Percentiles rank a stretch among this genome's conserved stretches.
These are phyloP conservation scores for Setaria viridis DNA, from an alignment of 202 grass and related monocot species.

Conservation along the genomic window DNA sequence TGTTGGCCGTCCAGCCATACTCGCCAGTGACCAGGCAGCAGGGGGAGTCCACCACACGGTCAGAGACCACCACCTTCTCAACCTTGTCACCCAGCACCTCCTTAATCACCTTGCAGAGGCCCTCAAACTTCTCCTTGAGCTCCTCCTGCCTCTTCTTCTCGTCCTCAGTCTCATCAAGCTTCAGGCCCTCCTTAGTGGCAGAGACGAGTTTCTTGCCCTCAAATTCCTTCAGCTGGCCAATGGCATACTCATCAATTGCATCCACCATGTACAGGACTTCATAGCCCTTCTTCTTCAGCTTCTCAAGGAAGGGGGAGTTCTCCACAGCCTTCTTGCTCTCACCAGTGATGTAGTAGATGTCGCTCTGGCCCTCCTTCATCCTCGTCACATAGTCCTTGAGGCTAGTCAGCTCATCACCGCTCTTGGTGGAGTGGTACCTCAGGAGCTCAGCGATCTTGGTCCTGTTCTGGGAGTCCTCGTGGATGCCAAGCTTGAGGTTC, in stretches of 20 bases:
- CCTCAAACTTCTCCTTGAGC: constrained; percentile 87
- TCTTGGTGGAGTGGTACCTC: constrained; percentile 96
- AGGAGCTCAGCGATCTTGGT: constrained; percentile 82
- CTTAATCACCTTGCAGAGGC: constrained; percentile 94
- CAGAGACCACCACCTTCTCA: constrained; percentile 87
- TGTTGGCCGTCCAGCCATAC: constrained; percentile 96
- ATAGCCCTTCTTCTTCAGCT: constrained; percentile 91
- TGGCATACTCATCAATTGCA: constrained; percentile 89
- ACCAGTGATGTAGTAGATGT: constrained; percentile 94
- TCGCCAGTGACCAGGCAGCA: constrained; percentile 94
- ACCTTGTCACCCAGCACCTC: constrained; percentile 92
- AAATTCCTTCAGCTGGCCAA: constrained; percentile 97
- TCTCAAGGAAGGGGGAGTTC: constrained; percentile 97
- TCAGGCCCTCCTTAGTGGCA: constrained; percentile 96
- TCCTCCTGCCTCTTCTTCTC: constrained; percentile 89
- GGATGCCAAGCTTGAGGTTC: constrained; percentile 90
- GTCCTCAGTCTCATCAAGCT: constrained; percentile 87
- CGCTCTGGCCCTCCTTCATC: constrained; percentile 95
- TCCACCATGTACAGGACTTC: constrained; percentile 96
- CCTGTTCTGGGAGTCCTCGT: constrained; percentile 85
- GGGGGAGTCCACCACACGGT: constrained; percentile 86
- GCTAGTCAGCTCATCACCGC: constrained; percentile 91
- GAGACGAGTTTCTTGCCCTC: constrained; percentile 96
- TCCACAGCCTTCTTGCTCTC: constrained; percentile 99
- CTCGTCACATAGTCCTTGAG: constrained; percentile 94